A percentile compares a stretch with the other conserved stretches of the same genome.
phyloP scores from a whole-genome alignment of 1,284 basidiomycete genomes.

The Heterobasidion parviporum region DNA sequence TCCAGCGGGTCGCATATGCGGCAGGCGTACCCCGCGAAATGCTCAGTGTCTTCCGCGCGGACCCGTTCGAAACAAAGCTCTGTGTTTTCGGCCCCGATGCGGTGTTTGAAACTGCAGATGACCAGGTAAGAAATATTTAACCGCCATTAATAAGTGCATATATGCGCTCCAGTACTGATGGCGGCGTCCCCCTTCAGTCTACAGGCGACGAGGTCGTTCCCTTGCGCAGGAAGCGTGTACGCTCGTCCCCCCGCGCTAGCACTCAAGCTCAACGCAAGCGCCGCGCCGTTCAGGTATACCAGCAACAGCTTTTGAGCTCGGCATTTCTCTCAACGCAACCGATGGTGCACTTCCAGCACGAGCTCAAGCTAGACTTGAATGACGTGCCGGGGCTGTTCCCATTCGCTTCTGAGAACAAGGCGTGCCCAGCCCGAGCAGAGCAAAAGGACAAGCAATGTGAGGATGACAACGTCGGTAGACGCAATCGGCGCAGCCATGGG shows the following conservation, averaged over 20 bases:
- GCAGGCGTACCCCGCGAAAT: conserved; percentile 11
- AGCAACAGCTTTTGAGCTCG: background rate
- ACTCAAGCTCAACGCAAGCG: background rate
- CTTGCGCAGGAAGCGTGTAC: background rate
- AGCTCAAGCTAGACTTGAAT: background rate
- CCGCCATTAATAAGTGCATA: background rate
- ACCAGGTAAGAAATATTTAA: no score
- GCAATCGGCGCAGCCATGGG: background rate
- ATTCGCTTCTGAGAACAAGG: background rate
- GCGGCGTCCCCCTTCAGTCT: no score
- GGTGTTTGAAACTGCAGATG: no score
- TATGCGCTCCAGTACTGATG: background rate
- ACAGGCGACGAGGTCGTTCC: background rate
- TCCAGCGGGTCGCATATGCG: conserved; percentile 6
- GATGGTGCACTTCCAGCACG: background rate
- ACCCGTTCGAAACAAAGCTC: conserved; percentile 6
- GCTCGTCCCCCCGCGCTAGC: background rate
- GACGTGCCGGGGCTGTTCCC: background rate
- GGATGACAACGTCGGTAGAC: background rate
- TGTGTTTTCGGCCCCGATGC: background rate
- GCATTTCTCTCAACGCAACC: background rate
- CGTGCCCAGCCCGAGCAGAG: background rate
- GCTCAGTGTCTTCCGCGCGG: conserved; percentile 13
- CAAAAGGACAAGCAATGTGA: background rate
- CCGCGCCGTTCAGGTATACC: background rate